Evolutionary conservation across 257 asterid species (phyloP), one percentile per base, ranked within the genome.

Genomic region (Catharanthus roseus): DNA sequence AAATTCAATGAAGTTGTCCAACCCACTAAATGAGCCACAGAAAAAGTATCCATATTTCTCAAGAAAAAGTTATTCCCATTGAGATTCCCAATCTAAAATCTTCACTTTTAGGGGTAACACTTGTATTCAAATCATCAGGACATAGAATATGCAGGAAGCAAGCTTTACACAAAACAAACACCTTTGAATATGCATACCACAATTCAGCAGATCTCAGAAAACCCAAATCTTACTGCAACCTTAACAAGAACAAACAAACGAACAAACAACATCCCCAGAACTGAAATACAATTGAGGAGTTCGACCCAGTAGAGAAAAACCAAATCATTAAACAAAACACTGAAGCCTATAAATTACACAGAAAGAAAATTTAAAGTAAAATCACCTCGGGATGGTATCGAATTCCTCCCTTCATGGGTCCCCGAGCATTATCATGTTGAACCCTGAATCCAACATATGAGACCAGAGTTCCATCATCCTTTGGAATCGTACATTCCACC

Each of bases 371-470:
- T 8, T 50, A 36, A 64, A 0, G 28, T 0, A 72, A 55, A 16
- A 38, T 3, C n/a, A 93, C 98, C 96, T 93, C 96, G 7, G 96
- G 97, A 76, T 93, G 98, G 76, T 90, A 93, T 93, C 98, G 87
- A 82, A 91, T 95, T 75, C 99, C 99, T 79, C 99, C 99, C 79
- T 95, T 93, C 98, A 93, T 93, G 50, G 96, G 97, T 33, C 98
- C 98, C 57, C 98, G 87, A 73, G 98, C 84, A 78, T 93, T 93
- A 78, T 93, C 98, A 76, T 93, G 98, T 60, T 93, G 96, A 61
- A 93, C 96, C 70, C 98, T 85, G 26, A 90, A 93, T 73, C 98
- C 98, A 79, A 93, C 78, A 73, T 79, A 93, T 8, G 98, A 90
- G 54, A 66, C 97, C 78, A 93, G 86, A 1, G 90, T 86, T 45